A percentile compares a stretch with the other conserved stretches of the same genome.
phyloP scores from a whole-genome alignment of 768 basidiomycete genomes.

The Mycena epipterygia region DNA sequence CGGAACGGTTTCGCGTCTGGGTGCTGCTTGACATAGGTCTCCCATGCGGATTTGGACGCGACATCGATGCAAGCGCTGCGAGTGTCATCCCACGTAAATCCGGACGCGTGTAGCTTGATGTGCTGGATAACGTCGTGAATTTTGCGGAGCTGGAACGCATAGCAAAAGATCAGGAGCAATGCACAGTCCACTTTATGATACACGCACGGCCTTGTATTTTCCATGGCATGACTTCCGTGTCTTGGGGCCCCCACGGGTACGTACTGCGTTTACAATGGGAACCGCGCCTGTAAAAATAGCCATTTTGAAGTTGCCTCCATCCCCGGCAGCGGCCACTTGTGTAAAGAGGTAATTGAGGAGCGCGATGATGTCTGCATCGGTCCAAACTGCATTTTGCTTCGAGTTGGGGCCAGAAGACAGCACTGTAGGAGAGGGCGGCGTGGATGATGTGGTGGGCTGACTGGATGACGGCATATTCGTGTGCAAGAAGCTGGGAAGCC shows the following conservation, averaged over 20 bases:
- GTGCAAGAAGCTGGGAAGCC: no score
- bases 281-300: constrained; percentile 31
- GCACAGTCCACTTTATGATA: no score
- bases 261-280: constrained; percentile 5
- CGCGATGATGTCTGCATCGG: background rate
- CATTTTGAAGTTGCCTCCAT: constrained; percentile 42
- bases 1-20: constrained; percentile 39
- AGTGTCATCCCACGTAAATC: constrained; percentile 42
- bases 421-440: no score
- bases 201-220: constrained; percentile 37
- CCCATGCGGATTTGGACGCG: constrained; percentile 30
- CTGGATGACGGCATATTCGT: no score
- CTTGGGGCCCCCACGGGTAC: constrained; percentile 35
- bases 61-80: constrained; percentile 31
- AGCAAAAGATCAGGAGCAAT: no score
- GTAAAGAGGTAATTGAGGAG: constrained; percentile 31
- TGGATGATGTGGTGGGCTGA: no score
- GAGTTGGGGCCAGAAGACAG: no score
- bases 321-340: constrained; percentile 34
- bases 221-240: constrained; percentile 34
- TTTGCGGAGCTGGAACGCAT: no score
- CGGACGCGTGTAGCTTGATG: no score
- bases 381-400: background rate
- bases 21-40: background rate
- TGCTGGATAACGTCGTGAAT: no score